These are phyloP conservation scores for Capsella bursapastoris DNA, from an alignment of 345 rosid genomes.

Conservation along the genomic window DNA sequence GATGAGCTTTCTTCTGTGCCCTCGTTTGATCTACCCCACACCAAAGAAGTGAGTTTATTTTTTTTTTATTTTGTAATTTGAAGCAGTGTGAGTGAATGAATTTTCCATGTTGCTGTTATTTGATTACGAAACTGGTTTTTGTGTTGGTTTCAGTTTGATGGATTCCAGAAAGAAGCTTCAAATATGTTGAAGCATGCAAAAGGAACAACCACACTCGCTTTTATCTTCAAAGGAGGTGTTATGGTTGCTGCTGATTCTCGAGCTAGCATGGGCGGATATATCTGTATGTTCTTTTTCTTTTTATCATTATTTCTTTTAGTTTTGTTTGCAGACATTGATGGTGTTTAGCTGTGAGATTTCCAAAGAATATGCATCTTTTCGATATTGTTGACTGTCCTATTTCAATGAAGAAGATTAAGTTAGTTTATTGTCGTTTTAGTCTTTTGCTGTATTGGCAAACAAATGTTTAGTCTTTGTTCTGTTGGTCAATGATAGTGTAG, in stretches of 20 bases:
- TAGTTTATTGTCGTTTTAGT: slow-evolving; percentile 16
- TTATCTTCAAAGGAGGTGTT: slow-evolving; percentile 91
- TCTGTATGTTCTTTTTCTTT: slow-evolving; percentile 59
- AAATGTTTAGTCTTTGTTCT: neutral
- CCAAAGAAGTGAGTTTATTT: slow-evolving; percentile 65
- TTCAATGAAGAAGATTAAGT: slow-evolving; percentile 17
- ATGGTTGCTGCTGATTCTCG: slow-evolving; percentile 99
- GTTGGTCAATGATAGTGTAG: slow-evolving; percentile 5
- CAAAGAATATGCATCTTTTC: neutral
- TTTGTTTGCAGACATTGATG: neutral
- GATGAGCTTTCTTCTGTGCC: slow-evolving; percentile 60
- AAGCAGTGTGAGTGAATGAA: slow-evolving; percentile 4
- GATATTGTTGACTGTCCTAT: neutral
- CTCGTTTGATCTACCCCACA: slow-evolving; percentile 66
- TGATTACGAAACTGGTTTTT: slow-evolving; percentile 25
- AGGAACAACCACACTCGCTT: slow-evolving; percentile 98
- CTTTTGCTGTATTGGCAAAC: neutral
- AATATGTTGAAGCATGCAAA: slow-evolving; percentile 95
- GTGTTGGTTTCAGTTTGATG: slow-evolving; percentile 73
- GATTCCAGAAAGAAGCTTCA: slow-evolving; percentile 79
- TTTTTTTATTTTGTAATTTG: slow-evolving; percentile 4
- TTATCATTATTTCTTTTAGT: neutral
- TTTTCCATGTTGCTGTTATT: neutral
- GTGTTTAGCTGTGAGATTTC: slow-evolving; percentile 20
- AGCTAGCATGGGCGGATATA: slow-evolving; percentile 99